phyloP scores from a whole-genome alignment of 768 basidiomycete species.

The Lenzites betulinus region DNA sequence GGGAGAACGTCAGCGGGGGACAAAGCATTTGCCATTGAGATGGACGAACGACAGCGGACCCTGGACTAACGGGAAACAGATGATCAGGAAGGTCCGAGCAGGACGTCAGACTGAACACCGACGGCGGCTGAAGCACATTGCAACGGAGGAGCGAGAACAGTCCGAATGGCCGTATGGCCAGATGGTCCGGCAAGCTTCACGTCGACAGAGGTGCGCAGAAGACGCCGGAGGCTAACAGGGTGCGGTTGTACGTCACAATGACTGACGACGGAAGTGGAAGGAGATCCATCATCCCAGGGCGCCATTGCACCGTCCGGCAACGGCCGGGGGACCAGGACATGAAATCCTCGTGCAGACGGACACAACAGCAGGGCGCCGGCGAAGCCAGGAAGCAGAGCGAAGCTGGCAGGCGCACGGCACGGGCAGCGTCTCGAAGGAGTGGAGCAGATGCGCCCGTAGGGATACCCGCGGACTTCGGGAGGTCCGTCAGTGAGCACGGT shows the following conservation, averaged over 20 bases:
- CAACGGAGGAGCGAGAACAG: neutral
- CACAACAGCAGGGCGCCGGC: conserved; percentile 7
- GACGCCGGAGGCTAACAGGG: neutral
- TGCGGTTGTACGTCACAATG: conserved; percentile 5
- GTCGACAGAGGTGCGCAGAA: neutral
- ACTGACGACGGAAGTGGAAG: neutral
- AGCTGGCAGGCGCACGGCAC: neutral
- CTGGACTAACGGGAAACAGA: neutral
- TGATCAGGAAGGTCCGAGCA: conserved; percentile 1
- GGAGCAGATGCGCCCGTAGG: conserved; percentile 2
- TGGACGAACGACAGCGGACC: neutral
- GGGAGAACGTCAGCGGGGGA: neutral
- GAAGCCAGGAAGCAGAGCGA: conserved; percentile 5
- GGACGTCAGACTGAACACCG: neutral
- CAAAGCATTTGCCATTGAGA: neutral
- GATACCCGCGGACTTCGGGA: neutral
- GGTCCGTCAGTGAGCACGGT: neutral
- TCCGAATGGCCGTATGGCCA: neutral
- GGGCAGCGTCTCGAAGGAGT: neutral
- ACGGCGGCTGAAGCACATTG: neutral
- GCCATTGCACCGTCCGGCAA: conserved; percentile 2
- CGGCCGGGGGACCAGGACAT: neutral
- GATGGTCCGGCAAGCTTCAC: neutral
- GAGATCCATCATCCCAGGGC: conserved; percentile 2
- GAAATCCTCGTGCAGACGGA: conserved; percentile 3